Percentiles rank a stretch among this genome's conserved stretches.
These are phyloP conservation scores for Irpex lacteus DNA, from an alignment of 1,284 basidiomycete genomes.

Conservation along the genomic window DNA sequence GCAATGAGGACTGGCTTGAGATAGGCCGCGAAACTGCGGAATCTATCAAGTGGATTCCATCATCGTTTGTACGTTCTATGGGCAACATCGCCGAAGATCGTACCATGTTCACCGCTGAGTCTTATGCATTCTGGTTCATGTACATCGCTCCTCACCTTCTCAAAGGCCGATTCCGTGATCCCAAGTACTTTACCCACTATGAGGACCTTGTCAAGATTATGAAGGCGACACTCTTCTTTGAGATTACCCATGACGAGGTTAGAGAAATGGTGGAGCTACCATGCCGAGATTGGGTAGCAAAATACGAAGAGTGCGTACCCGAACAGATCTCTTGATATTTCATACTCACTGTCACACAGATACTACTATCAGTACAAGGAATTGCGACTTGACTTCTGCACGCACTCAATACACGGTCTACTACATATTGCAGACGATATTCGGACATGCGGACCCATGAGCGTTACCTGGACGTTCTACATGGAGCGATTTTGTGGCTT, in stretches of 20 bases:
- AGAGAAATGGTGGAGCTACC: slow-evolving; percentile 16
- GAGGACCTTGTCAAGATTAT: slow-evolving; percentile 23
- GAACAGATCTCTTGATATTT: slow-evolving; percentile 19
- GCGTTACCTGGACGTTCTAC: slow-evolving; percentile 35
- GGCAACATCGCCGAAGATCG: slow-evolving; percentile 27
- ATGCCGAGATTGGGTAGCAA: slow-evolving; percentile 2
- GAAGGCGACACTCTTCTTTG: slow-evolving; percentile 18
- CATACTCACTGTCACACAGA: slow-evolving; percentile 16
- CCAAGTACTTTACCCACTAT: slow-evolving; percentile 27
- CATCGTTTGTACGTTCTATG: slow-evolving; percentile 26
- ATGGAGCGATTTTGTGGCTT: slow-evolving; percentile 35
- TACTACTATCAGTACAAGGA: slow-evolving; percentile 31
- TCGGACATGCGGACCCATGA: slow-evolving; percentile 29
- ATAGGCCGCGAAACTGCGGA: slow-evolving; percentile 27
- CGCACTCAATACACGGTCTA: slow-evolving; percentile 32
- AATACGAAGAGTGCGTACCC: slow-evolving; percentile 24
- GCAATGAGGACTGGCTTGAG: slow-evolving; percentile 24
- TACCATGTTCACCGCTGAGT: slow-evolving; percentile 30
- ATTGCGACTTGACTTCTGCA: slow-evolving; percentile 25
- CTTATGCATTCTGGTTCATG: slow-evolving; percentile 34
- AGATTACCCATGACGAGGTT: slow-evolving; percentile 19
- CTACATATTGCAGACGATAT: slow-evolving; percentile 33
- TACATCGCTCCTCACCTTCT: slow-evolving; percentile 29
- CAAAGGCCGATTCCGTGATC: slow-evolving; percentile 17
- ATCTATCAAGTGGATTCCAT: slow-evolving; percentile 27